Evolutionary conservation across 169 alveolate genomes (phyloP).

Genomic region (Plasmodium billcollinsi): DNA sequence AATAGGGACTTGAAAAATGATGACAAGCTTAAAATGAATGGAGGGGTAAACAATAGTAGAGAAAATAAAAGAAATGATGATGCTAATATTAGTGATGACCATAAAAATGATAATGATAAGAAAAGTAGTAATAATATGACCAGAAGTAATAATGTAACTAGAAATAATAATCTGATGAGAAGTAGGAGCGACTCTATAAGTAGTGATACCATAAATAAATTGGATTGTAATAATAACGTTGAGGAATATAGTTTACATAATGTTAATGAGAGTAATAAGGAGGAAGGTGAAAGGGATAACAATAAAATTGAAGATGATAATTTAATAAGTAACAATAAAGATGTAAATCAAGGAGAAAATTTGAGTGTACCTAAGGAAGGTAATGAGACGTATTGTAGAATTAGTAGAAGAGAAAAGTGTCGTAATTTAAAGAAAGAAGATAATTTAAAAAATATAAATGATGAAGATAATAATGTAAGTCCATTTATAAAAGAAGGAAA

Average conservation of each 20-base stretch:
- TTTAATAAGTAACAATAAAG: too few relatives aligned
- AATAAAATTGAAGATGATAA: not conserved
- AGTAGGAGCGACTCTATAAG: not conserved
- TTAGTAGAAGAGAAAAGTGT: too few relatives aligned
- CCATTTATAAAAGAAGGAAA: not conserved
- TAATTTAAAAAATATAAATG: too few relatives aligned
- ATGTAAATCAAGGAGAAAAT: too few relatives aligned
- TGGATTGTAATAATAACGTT: not conserved
- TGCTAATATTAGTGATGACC: not conserved
- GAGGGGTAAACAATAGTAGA: not conserved
- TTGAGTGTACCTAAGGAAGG: too few relatives aligned
- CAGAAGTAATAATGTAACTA: not conserved
- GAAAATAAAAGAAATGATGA: not conserved
- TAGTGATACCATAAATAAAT: not conserved
- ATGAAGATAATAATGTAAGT: not conserved
- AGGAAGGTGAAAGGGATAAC: not conserved
- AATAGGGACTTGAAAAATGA: not conserved
- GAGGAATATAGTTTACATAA: not conserved
- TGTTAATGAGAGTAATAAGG: not conserved
- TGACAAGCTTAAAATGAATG: not conserved
- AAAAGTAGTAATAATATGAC: not conserved
- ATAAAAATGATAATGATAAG: not conserved
- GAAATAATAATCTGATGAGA: not conserved
- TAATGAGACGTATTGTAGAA: too few relatives aligned
- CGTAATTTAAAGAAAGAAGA: too few relatives aligned